Evolutionary conservation across 2,329 filamentous ascomycete species (phyloP).

Genomic region (Cladosporium sp.): DNA sequence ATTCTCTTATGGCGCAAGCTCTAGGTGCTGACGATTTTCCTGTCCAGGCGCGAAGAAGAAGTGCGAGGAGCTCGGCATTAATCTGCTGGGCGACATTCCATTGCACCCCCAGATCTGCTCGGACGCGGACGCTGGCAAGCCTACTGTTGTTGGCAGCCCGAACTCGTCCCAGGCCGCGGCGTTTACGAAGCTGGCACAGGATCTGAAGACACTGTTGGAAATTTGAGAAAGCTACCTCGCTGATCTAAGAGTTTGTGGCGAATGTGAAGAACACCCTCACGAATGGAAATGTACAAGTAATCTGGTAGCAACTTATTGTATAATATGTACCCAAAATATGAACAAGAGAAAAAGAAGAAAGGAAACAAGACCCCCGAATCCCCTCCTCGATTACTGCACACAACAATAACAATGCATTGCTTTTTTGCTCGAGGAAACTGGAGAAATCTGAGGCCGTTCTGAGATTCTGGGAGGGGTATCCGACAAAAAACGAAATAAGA

Average conservation of each 20-base stretch:
- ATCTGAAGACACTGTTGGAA: not conserved
- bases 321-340: too few species aligned
- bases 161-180: constrained; percentile 62
- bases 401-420: too few species aligned
- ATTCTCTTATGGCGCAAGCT: constrained; percentile 22
- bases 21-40: constrained; percentile 25
- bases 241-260: too few species aligned
- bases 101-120: constrained; percentile 80
- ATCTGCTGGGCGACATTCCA: constrained; percentile 83
- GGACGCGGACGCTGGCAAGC: constrained; percentile 79
- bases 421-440: too few species aligned
- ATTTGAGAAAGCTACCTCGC: not conserved
- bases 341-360: too few species aligned
- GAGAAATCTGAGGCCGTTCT: too few species aligned
- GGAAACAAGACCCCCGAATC: too few species aligned
- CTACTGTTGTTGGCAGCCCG: constrained; percentile 83
- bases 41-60: constrained; percentile 55
- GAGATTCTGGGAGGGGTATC: not conserved
- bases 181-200: constrained; percentile 44
- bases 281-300: too few species aligned
- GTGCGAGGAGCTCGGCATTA: constrained; percentile 65
- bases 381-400: too few species aligned
- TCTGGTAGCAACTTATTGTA: too few species aligned
- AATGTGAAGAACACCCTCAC: too few species aligned
- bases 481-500: constrained; percentile 4